These are phyloP conservation scores for Leishmania braziliensis DNA, from an alignment of 208 protist genomes.

Conservation along the genomic window DNA sequence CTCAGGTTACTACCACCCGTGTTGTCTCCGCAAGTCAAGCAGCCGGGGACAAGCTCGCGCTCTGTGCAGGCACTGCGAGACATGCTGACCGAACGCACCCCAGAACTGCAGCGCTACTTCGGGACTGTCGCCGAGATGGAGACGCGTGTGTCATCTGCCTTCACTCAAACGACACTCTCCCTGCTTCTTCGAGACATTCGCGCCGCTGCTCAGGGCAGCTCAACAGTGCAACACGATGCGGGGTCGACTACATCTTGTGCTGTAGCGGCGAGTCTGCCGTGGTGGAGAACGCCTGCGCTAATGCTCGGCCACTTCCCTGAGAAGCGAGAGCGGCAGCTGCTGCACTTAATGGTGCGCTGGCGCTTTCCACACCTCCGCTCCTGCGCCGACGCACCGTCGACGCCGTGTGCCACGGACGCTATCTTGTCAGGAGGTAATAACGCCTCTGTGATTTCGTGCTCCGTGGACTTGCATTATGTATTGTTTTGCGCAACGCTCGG, in stretches of 20 bases:
- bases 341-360: slow-evolving; percentile 42
- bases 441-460: slow-evolving; percentile 14
- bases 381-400: slow-evolving; percentile 7
- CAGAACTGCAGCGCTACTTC: slow-evolving; percentile 4
- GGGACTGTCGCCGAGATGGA: slow-evolving; percentile 10
- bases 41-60: background rate
- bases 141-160: background rate
- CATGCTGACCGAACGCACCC: background rate
- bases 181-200: slow-evolving; percentile 18
- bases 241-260: background rate
- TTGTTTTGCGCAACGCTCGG: slow-evolving; percentile 43
- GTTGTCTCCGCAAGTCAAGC: background rate
- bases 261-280: background rate
- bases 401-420: background rate
- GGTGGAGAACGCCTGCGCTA: slow-evolving; percentile 9
- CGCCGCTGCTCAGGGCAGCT: slow-evolving; percentile 7
- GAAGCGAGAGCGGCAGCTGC: slow-evolving; percentile 23
- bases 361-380: slow-evolving; percentile 52
- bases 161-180: slow-evolving; percentile 10
- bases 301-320: slow-evolving; percentile 10
- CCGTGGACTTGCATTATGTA: slow-evolving; percentile 40
- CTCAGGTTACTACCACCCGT: background rate
- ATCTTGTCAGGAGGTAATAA: slow-evolving; percentile 7
- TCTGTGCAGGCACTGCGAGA: background rate
- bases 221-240: background rate